A percentile compares a stretch with the other conserved stretches of the same genome.
These are phyloP conservation scores for Odonthalia washingtoniensis DNA, from an alignment of 31 red algal genomes.

Conservation along the genomic window DNA sequence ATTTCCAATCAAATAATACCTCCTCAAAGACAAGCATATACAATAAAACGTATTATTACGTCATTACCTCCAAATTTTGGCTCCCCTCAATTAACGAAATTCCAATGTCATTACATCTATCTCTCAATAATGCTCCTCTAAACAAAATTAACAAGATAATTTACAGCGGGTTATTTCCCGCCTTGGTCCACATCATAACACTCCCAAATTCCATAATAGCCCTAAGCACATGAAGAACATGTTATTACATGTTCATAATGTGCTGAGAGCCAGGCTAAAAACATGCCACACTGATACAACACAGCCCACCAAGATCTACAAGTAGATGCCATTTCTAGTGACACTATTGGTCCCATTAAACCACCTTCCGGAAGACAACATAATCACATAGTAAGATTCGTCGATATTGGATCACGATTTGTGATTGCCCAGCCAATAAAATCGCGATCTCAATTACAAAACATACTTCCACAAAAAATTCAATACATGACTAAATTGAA, in stretches of 20 bases:
- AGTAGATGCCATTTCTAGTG: neutral
- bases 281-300: neutral
- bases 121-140: too few species aligned
- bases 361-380: too few species aligned
- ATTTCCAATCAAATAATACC: too few species aligned
- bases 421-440: neutral
- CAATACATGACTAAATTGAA: neutral
- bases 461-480: neutral
- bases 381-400: neutral
- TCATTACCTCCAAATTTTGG: too few species aligned
- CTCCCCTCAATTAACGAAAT: too few species aligned
- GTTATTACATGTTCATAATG: neutral
- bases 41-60: too few species aligned
- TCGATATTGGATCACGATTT: neutral
- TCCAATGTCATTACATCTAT: too few species aligned
- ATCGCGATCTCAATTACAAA: too few species aligned
- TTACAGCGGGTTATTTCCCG: neutral
- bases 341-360: neutral
- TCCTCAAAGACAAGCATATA: too few species aligned
- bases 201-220: neutral
- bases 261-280: neutral
- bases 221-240: too few species aligned
- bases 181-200: neutral
- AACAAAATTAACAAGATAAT: neutral
- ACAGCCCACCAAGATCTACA: neutral